Evolutionary conservation across 495 filamentous ascomycete species (phyloP).

Genomic region (Recurvomyces mirabilis): DNA sequence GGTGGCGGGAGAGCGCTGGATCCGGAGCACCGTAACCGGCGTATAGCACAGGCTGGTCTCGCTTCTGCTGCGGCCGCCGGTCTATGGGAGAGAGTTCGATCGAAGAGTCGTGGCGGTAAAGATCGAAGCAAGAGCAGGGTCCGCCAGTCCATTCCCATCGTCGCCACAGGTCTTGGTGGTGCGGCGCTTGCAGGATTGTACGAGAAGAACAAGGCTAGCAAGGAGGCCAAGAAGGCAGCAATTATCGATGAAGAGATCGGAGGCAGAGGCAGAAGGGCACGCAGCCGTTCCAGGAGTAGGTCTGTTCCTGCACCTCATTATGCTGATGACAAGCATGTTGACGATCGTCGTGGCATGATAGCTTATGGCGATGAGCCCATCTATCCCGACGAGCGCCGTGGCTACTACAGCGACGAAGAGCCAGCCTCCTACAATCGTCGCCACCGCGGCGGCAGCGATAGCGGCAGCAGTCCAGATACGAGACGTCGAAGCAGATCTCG

Average conservation of each 20-base stretch:
- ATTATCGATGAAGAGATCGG: slow-evolving; percentile 39
- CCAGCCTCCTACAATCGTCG: slow-evolving; percentile 17
- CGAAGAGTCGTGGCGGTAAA: slow-evolving; percentile 52
- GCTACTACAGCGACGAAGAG: slow-evolving; percentile 26
- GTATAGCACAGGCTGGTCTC: slow-evolving; percentile 64
- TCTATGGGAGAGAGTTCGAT: slow-evolving; percentile 60
- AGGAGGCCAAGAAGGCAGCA: slow-evolving; percentile 46
- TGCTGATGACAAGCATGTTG: slow-evolving; percentile 42
- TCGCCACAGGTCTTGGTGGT: slow-evolving; percentile 64
- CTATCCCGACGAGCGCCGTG: slow-evolving; percentile 19
- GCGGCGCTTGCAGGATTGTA: slow-evolving; percentile 73
- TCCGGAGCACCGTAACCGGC: slow-evolving; percentile 53
- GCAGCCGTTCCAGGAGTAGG: slow-evolving; percentile 22
- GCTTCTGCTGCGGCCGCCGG: slow-evolving; percentile 71
- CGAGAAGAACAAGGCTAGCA: slow-evolving; percentile 60
- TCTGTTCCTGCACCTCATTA: slow-evolving; percentile 18
- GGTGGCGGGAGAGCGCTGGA: slow-evolving; percentile 35
- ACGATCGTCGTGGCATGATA: slow-evolving; percentile 34
- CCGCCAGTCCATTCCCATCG: slow-evolving; percentile 51
- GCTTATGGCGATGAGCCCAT: slow-evolving; percentile 36
- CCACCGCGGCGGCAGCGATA: slow-evolving; percentile 23
- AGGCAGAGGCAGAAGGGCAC: slow-evolving; percentile 46
- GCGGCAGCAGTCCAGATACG: slow-evolving; percentile 29
- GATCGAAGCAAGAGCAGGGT: slow-evolving; percentile 50
- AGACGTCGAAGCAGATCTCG: slow-evolving; percentile 34